Conservation (phyloP, 192 early-diverging fungal species). For the Mycoemilia scoparia region DNA sequence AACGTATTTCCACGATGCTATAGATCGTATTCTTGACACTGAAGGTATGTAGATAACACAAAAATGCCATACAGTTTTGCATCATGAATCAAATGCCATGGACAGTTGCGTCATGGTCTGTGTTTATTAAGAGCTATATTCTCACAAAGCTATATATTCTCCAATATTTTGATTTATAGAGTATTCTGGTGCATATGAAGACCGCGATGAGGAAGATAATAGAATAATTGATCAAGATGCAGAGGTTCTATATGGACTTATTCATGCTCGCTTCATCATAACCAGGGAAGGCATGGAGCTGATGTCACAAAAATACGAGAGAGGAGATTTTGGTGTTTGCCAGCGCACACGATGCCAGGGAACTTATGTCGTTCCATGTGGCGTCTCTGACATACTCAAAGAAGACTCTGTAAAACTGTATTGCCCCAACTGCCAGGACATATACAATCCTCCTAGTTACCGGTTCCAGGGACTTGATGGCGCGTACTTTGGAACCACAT, state of each 20-base stretch:
- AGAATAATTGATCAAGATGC: conserved; percentile 68
- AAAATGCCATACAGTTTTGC: too few species aligned
- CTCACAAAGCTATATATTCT: conserved; percentile 14
- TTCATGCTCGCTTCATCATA: conserved; percentile 83
- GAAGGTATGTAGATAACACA: too few species aligned
- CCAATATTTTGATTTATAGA: too few species aligned
- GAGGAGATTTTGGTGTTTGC: conserved; percentile 59
- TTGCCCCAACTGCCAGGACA: conserved; percentile 64
- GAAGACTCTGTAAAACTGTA: conserved; percentile 53
- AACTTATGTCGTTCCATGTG: conserved; percentile 46
- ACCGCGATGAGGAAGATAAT: conserved; percentile 42
- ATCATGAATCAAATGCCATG: not conserved
- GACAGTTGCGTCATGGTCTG: not conserved
- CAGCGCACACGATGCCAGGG: conserved; percentile 51
- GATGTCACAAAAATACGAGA: conserved; percentile 64
- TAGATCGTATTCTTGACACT: conserved; percentile 89
- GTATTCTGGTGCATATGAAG: not conserved
- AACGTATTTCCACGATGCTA: conserved; percentile 72
- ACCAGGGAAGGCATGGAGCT: conserved; percentile 69
- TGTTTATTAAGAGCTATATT: conserved; percentile 1
- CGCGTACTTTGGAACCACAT: conserved; percentile 90
- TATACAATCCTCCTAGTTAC: conserved; percentile 54
- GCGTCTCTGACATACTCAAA: conserved; percentile 45
- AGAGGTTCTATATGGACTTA: conserved; percentile 80
- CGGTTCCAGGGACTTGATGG: conserved; percentile 55